Evolutionary conservation across 176 grass and related monocot genomes (phyloP), one percentile per base, ranked within the genome.

Genomic region (Pontederia crassipes): DNA sequence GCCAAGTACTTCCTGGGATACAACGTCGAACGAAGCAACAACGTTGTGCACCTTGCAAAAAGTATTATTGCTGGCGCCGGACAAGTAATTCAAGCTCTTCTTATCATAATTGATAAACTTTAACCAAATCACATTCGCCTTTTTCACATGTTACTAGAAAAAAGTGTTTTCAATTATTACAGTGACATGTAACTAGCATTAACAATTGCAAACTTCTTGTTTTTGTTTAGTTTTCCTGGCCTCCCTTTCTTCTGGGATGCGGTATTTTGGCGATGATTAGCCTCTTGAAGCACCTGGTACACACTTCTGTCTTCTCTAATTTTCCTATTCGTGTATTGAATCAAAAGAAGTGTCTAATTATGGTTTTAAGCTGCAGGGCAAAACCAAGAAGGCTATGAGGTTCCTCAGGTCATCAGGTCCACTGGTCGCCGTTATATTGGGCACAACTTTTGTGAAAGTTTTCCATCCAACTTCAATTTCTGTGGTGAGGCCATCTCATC

Each of bases 1-100:
- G 82, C 86, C 66, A 96, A 96, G 75, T 96, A 90, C 69, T 96
- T 96, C 61, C 75, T 96, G 46, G 91, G 91, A 57, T 96, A 96
- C 54, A 75, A n/a, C 56, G 59, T 96, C 69, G 78, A 68, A 73
- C 86, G 83, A 71, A 96, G 91, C 68, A 90, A 83, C 78, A 87
- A 96, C 79, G 90, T 96, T 75, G 71, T 96, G 72, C 91, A 86
- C 58, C 78, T 96, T 49, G 62, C 90, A 51, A 65, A 76, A 27
- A 96, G 91, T 69, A 87, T 96, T 72, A 78, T 90, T 79, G 66
- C 78, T 74, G 91, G 91, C 70, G 78, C 81, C 52, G 69, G 76
- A 82, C 55, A 90, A 72, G 91, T 96, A 72, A 45, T 73, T 59
- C 50, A 47, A 4, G 70, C 68, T 74, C 59, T 10, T 15, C 45